phyloP scores from a whole-genome alignment of 257 asterid genomes.

The Nicotiana obtusifolia region DNA sequence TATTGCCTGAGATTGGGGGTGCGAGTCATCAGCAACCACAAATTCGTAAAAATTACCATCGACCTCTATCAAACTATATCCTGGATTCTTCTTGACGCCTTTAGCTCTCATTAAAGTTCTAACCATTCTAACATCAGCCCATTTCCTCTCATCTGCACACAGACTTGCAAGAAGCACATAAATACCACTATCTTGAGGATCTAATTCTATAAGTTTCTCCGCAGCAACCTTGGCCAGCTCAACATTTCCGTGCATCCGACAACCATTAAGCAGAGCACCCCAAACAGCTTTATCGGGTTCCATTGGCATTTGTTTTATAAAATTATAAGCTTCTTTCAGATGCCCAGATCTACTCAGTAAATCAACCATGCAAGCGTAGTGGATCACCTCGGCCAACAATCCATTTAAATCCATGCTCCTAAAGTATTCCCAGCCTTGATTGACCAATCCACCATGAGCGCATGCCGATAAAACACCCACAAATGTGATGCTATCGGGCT shows the following conservation, averaged over 20 bases:
- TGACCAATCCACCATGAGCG: slow-evolving; percentile 65
- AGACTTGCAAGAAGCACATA: slow-evolving; percentile 60
- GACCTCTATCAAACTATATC: slow-evolving; percentile 66
- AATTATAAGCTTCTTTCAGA: slow-evolving; percentile 45
- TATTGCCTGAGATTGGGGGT: slow-evolving; percentile 42
- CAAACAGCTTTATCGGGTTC: slow-evolving; percentile 69
- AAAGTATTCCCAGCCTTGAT: slow-evolving; percentile 51
- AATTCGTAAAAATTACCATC: slow-evolving; percentile 62
- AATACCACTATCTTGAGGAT: slow-evolving; percentile 70
- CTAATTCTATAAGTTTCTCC: slow-evolving; percentile 51
- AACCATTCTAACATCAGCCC: slow-evolving; percentile 58
- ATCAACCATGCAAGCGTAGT: slow-evolving; percentile 68
- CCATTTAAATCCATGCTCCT: slow-evolving; percentile 35
- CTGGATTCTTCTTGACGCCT: slow-evolving; percentile 60
- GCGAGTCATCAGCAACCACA: slow-evolving; percentile 56
- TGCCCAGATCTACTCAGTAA: slow-evolving; percentile 66
- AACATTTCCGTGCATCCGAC: slow-evolving; percentile 57
- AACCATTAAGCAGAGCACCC: slow-evolving; percentile 78
- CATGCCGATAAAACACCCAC: slow-evolving; percentile 76
- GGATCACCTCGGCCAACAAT: slow-evolving; percentile 39
- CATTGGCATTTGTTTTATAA: slow-evolving; percentile 54
- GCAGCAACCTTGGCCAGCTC: slow-evolving; percentile 71
- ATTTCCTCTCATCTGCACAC: slow-evolving; percentile 59
- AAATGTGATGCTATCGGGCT: slow-evolving; percentile 63
- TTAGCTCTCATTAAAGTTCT: slow-evolving; percentile 71